phyloP scores from a whole-genome alignment of 2,329 filamentous ascomycete species.

The Diaporthe batatas region DNA sequence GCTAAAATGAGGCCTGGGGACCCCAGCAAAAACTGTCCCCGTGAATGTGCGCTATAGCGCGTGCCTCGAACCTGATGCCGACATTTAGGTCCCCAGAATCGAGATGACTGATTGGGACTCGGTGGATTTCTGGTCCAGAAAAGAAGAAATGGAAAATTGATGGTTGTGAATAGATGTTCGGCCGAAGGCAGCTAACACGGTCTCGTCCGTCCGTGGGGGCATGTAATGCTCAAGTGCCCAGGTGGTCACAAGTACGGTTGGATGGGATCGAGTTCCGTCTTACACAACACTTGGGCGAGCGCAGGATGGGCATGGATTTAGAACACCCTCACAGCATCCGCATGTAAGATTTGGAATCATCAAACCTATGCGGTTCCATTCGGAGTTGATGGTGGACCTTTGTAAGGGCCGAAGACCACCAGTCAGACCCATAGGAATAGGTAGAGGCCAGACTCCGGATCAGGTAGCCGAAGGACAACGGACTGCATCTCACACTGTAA shows the following conservation, averaged over 20 bases:
- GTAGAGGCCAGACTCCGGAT: constrained; percentile 17
- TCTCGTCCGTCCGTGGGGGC: not conserved
- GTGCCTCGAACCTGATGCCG: not conserved
- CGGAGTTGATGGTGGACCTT: not conserved
- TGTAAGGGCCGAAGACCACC: not conserved
- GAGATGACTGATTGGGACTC: too few species aligned
- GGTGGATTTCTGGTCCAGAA: not conserved
- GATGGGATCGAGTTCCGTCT: not conserved
- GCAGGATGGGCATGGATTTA: not conserved
- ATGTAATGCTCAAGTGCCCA: too few species aligned
- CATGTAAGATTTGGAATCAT: not conserved
- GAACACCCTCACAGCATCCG: not conserved
- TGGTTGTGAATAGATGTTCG: not conserved
- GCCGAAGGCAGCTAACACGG: too few species aligned
- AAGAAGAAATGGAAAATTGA: too few species aligned
- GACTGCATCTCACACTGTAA: not conserved
- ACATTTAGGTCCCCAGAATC: not conserved
- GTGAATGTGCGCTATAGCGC: too few species aligned
- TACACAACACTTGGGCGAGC: not conserved
- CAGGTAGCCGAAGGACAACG: constrained; percentile 11
- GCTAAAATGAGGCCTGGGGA: not conserved
- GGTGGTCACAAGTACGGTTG: not conserved
- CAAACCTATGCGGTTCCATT: not conserved
- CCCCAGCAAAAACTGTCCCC: not conserved
- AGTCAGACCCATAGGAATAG: constrained; percentile 11